phyloP scores from a whole-genome alignment of 164 flowering plant species.

The Tinospora cordifolia region DNA sequence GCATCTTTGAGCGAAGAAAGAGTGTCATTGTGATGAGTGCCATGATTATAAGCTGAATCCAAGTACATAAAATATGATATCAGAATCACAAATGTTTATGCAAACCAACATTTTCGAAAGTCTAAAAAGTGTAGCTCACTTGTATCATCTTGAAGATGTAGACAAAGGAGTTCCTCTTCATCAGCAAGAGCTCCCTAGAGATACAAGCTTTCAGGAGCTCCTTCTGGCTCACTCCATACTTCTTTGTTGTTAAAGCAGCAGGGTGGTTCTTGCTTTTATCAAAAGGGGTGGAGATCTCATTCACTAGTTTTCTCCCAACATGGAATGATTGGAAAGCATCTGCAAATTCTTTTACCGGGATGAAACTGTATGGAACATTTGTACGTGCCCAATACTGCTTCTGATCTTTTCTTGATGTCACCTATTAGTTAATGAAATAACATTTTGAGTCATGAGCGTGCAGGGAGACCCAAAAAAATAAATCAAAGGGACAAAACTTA shows the following conservation, averaged over 20 bases:
- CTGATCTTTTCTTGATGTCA: slow-evolving; percentile 64
- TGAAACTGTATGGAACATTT: slow-evolving; percentile 37
- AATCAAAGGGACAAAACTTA: background rate
- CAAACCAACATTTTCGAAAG: background rate
- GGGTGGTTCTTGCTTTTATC: slow-evolving; percentile 48
- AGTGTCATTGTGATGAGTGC: slow-evolving; percentile 39
- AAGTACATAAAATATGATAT: background rate
- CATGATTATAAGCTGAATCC: slow-evolving; percentile 31
- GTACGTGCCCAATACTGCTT: slow-evolving; percentile 46
- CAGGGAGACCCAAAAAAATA: background rate
- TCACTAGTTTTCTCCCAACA: slow-evolving; percentile 32
- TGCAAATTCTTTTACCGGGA: slow-evolving; percentile 39
- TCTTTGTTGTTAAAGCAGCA: slow-evolving; percentile 41
- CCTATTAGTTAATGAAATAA: slow-evolving; percentile 22
- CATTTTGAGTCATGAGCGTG: background rate
- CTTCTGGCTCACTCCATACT: slow-evolving; percentile 36
- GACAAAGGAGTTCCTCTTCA: slow-evolving; percentile 53
- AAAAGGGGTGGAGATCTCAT: slow-evolving; percentile 42
- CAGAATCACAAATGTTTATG: background rate
- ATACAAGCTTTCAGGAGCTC: slow-evolving; percentile 42
- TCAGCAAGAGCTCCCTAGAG: slow-evolving; percentile 39
- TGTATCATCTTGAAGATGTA: slow-evolving; percentile 43
- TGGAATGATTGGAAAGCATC: slow-evolving; percentile 55
- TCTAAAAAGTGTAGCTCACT: slow-evolving; percentile 19
- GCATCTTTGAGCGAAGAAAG: slow-evolving; percentile 45